A percentile compares a stretch with the other conserved stretches of the same genome.
Conservation (phyloP, 2,329 filamentous ascomycete species). For the Cercospora zeina region DNA sequence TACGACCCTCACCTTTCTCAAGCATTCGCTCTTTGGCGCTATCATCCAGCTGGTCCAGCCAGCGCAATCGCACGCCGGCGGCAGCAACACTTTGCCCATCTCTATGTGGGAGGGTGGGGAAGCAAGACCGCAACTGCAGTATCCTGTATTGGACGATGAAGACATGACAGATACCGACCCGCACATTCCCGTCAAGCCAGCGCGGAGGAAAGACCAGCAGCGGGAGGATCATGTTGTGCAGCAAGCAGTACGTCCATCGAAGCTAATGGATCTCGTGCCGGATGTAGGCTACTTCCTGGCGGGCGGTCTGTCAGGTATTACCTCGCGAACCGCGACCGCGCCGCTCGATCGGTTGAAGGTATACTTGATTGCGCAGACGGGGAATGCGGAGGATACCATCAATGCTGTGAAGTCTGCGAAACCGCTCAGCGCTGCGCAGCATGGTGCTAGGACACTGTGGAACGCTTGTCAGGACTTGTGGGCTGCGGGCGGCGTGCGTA, state of each 20-base stretch:
- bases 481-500: constrained; percentile 79
- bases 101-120: constrained; percentile 31
- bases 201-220: constrained; percentile 36
- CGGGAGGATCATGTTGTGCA: constrained; percentile 13
- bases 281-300: constrained; percentile 97
- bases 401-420: constrained; percentile 70
- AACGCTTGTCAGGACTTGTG: constrained; percentile 77
- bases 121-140: constrained; percentile 24
- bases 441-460: constrained; percentile 67
- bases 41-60: constrained; percentile 56
- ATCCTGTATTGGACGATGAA: constrained; percentile 23
- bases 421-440: constrained; percentile 63
- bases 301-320: constrained; percentile 88
- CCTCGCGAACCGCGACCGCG: constrained; percentile 92
- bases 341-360: constrained; percentile 97
- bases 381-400: constrained; percentile 59
- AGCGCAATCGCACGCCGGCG: constrained; percentile 25
- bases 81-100: constrained; percentile 24
- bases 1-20: constrained; percentile 70
- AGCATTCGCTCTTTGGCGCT: constrained; percentile 73
- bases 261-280: constrained; percentile 65
- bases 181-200: constrained; percentile 40
- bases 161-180: constrained; percentile 35
- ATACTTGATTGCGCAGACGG: constrained; percentile 90
- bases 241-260: constrained; percentile 43